Conservation (phyloP, 805 yeast species). For the Yamadazyma philogaea region DNA sequence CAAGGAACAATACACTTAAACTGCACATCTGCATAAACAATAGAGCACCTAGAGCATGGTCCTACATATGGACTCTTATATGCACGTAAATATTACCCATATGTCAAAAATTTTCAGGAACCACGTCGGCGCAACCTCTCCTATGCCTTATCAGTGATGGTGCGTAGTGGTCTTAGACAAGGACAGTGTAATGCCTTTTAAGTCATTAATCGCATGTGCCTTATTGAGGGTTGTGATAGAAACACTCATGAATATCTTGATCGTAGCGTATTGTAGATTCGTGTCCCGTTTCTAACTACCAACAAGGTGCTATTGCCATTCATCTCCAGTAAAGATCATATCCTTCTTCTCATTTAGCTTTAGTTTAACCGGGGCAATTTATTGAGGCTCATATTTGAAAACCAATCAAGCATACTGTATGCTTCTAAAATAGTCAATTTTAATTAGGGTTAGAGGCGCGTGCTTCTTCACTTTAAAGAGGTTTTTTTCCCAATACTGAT, state of each 20-base stretch:
- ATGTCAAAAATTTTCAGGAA: slow-evolving; percentile 1
- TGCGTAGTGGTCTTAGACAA: no score
- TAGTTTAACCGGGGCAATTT: no score
- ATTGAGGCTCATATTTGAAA: neutral
- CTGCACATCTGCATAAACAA: slow-evolving; percentile 6
- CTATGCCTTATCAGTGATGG: neutral
- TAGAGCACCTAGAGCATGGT: neutral
- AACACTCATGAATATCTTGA: no score
- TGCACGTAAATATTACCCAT: slow-evolving; percentile 1
- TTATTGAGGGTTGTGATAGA: no score
- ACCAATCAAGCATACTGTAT: no score
- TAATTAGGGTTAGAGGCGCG: neutral
- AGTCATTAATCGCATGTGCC: no score
- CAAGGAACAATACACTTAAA: slow-evolving; percentile 5
- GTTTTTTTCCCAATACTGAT: neutral
- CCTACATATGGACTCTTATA: slow-evolving; percentile 1
- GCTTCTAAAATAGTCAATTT: neutral
- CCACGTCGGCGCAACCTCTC: slow-evolving; percentile 2
- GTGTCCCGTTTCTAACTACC: no score
- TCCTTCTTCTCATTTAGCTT: no score
- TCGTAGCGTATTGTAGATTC: no score
- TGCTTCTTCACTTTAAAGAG: neutral
- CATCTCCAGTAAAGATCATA: no score
- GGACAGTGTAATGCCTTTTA: no score
- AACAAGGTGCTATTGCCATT: no score